phyloP scores from a whole-genome alignment of 129 eudicot species.

The Helichrysum umbraculigerum region DNA sequence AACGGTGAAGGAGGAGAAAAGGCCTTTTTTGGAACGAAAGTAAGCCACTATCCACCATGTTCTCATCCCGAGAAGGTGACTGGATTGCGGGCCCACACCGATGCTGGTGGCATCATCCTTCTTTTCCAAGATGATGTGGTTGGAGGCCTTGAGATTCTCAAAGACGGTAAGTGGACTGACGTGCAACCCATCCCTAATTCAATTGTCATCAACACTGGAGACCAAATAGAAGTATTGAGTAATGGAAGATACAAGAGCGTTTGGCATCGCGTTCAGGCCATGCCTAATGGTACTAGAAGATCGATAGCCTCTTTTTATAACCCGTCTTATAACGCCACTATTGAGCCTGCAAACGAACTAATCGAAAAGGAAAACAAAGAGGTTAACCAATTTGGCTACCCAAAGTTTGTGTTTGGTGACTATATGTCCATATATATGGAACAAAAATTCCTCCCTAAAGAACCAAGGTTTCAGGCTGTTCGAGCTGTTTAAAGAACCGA shows the following conservation, averaged over 20 bases:
- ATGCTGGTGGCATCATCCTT: constrained; percentile 81
- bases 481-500: constrained; percentile 34
- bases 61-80: constrained; percentile 61
- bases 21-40: constrained; percentile 80
- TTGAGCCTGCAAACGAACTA: constrained; percentile 55
- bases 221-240: constrained; percentile 76
- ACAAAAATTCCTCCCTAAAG: constrained; percentile 88
- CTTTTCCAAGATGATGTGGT: constrained; percentile 80
- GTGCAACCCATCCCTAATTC: constrained; percentile 75
- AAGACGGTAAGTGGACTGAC: constrained; percentile 69
- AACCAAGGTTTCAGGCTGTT: constrained; percentile 87
- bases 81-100: constrained; percentile 87
- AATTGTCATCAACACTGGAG: constrained; percentile 77
- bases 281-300: constrained; percentile 48
- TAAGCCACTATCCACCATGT: constrained; percentile 85
- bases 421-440: constrained; percentile 73
- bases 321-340: constrained; percentile 55
- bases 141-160: constrained; percentile 69
- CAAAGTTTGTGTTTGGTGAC: constrained; percentile 73
- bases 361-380: constrained; percentile 31
- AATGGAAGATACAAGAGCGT: constrained; percentile 81
- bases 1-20: constrained; percentile 42
- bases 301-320: constrained; percentile 77
- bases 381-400: constrained; percentile 40
- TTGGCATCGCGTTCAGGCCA: constrained; percentile 64